Conservation (phyloP, 208 protist genomes). For the Leishmania lainsoni region DNA sequence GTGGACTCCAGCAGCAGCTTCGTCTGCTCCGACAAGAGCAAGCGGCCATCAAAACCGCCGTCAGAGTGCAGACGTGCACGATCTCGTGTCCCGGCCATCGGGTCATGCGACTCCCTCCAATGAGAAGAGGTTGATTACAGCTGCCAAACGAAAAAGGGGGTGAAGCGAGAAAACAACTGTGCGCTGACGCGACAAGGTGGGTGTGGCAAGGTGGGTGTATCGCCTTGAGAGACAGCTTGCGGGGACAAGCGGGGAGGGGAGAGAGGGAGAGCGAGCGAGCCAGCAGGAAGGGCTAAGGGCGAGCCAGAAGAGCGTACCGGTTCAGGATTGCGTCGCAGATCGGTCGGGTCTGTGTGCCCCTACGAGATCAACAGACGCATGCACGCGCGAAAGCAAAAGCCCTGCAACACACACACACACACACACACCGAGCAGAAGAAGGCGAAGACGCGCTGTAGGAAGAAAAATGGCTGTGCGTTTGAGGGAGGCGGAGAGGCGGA, state of each 20-base stretch:
- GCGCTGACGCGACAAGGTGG: neutral
- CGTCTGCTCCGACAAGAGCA: constrained; percentile 70
- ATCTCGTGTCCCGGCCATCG: constrained; percentile 5
- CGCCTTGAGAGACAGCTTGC: neutral
- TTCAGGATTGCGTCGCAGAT: neutral
- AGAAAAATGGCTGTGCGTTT: neutral
- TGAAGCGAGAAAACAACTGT: neutral
- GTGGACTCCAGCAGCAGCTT: constrained; percentile 51
- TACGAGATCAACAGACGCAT: neutral
- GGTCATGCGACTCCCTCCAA: neutral
- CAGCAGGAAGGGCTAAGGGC: neutral
- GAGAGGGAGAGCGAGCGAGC: neutral
- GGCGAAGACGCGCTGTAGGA: neutral
- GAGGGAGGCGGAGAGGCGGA: neutral
- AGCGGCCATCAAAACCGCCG: constrained; percentile 41
- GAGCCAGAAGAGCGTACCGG: neutral
- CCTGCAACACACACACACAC: neutral
- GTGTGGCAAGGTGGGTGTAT: neutral
- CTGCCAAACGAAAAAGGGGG: neutral
- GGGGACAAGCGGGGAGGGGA: neutral
- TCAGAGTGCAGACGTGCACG: neutral
- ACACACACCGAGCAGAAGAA: neutral
- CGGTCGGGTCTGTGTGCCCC: neutral
- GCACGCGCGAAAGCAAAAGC: neutral
- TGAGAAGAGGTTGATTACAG: neutral